Evolutionary conservation across 2,329 filamentous ascomycete genomes (phyloP).

Genomic region (Talaromyces funiculosus): DNA sequence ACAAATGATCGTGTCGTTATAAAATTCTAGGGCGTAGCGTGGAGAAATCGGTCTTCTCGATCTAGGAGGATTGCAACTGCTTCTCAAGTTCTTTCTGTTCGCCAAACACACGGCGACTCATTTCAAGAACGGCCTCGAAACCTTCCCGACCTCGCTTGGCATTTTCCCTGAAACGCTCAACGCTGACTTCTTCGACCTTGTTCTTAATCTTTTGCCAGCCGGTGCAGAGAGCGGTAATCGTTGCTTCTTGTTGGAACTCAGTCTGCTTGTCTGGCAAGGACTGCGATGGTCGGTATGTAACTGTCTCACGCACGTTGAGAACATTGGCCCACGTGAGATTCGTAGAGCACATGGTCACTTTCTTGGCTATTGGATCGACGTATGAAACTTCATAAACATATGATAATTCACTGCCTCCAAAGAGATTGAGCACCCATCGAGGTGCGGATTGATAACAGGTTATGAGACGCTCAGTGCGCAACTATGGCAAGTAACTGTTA

Average conservation of each 20-base stretch:
- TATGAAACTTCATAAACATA: constrained; percentile 95
- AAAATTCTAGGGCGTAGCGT: background rate
- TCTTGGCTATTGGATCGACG: constrained; percentile 75
- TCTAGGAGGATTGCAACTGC: constrained; percentile 26
- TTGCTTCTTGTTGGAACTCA: constrained; percentile 79
- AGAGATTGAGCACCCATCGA: constrained; percentile 62
- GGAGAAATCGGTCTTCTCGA: background rate
- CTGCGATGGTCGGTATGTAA: constrained; percentile 67
- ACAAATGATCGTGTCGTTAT: constrained; percentile 15
- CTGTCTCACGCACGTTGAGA: constrained; percentile 86
- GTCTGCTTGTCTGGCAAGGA: constrained; percentile 54
- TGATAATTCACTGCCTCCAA: constrained; percentile 74
- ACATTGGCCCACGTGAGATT: constrained; percentile 93
- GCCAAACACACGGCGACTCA: constrained; percentile 85
- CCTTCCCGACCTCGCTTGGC: constrained; percentile 85
- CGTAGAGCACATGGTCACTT: constrained; percentile 92
- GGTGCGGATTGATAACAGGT: constrained; percentile 46
- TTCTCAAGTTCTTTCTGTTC: constrained; percentile 69
- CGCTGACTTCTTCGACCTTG: constrained; percentile 86
- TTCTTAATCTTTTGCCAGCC: constrained; percentile 98
- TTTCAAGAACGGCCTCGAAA: constrained; percentile 89
- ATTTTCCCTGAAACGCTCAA: constrained; percentile 87
- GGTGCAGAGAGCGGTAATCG: constrained; percentile 89
- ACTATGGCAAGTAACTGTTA: constrained; percentile 34
- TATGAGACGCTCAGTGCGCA: constrained; percentile 65